phyloP scores from a whole-genome alignment of 495 filamentous ascomycete genomes.

The Apiosordaria backusii region DNA sequence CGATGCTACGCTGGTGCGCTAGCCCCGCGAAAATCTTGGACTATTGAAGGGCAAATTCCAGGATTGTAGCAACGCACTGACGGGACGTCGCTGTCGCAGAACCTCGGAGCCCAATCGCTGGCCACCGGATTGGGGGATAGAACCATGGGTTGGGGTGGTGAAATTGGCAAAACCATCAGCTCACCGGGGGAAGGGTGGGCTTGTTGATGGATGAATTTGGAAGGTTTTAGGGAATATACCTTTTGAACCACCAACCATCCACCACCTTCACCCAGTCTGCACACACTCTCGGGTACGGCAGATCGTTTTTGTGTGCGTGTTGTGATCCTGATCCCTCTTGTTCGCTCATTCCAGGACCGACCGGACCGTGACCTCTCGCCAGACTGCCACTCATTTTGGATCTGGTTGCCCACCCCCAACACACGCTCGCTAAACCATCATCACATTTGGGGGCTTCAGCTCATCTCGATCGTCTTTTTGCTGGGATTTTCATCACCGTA shows the following conservation, averaged over 20 bases:
- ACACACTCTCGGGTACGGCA: background rate
- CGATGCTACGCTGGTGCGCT: conserved; percentile 17
- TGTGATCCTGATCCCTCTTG: conserved; percentile 1
- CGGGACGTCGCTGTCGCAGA: conserved; percentile 6
- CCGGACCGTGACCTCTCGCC: background rate
- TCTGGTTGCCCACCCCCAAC: background rate
- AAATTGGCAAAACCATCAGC: conserved; percentile 8
- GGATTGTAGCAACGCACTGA: conserved; percentile 16
- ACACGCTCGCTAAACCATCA: background rate
- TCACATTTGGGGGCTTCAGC: background rate
- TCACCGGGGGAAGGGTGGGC: background rate
- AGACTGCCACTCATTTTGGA: background rate
- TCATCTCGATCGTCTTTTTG: background rate
- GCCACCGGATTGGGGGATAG: conserved; percentile 1
- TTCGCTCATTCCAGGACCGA: conserved; percentile 3
- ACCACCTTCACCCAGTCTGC: background rate
- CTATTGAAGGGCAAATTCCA: conserved; percentile 21
- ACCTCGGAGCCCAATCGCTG: conserved; percentile 9
- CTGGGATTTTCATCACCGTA: background rate
- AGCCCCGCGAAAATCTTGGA: conserved; percentile 18
- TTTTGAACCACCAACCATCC: conserved; percentile 3
- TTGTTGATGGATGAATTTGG: conserved; percentile 7
- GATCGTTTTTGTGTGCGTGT: conserved; percentile 2
- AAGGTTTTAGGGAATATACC: conserved; percentile 7
- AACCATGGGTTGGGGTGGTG: conserved; percentile 11